phyloP scores from a whole-genome alignment of 768 basidiomycete species.

The Russula vinacea region DNA sequence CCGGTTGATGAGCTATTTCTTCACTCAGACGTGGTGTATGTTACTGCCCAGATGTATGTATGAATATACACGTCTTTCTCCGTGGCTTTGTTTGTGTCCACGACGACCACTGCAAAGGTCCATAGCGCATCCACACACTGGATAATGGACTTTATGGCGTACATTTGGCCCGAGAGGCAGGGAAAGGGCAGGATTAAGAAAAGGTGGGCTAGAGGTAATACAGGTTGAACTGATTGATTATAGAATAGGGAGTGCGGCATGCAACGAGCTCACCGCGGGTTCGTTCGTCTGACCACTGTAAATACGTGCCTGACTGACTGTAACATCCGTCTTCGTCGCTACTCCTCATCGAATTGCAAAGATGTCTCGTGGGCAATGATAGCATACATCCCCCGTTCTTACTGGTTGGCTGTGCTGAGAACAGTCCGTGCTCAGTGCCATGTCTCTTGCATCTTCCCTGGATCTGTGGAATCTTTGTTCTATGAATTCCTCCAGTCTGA shows the following conservation, averaged over 20 bases:
- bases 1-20: neutral
- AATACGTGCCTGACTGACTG: no score
- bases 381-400: neutral
- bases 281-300: no score
- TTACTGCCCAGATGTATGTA: neutral
- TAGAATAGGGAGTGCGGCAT: no score
- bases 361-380: no score
- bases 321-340: neutral
- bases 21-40: neutral
- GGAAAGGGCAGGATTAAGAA: no score
- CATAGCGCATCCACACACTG: neutral
- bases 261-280: no score
- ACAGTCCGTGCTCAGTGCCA: neutral
- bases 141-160: neutral
- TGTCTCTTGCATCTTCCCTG: neutral
- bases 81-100: neutral
- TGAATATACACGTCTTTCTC: neutral
- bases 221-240: no score
- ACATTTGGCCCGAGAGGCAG: neutral
- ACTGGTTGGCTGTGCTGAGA: neutral
- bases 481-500: conserved; percentile 16
- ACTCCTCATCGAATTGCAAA: neutral
- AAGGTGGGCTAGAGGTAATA: no score
- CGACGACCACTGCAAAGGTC: neutral
- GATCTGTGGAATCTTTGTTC: conserved; percentile 2